These are phyloP conservation scores for Aspergillus nanangensis DNA, from an alignment of 495 filamentous ascomycete species.

Conservation along the genomic window DNA sequence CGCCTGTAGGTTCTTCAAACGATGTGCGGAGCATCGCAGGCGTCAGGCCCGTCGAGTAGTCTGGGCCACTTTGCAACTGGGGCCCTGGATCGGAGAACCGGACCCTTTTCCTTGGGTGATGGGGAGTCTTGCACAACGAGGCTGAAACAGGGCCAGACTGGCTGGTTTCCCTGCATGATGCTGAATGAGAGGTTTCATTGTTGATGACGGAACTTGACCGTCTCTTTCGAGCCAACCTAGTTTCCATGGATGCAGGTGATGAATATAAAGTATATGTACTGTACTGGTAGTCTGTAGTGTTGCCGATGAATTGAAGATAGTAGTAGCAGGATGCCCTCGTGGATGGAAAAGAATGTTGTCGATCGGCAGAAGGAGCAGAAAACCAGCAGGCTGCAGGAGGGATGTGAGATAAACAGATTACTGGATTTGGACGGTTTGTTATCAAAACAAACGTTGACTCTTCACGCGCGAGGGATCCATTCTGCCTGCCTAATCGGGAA, in stretches of 20 bases:
- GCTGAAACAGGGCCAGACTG: not conserved
- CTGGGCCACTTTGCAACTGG: slow-evolving; percentile 21
- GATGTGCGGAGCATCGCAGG: slow-evolving; percentile 60
- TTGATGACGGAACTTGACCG: slow-evolving; percentile 22
- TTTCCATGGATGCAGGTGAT: slow-evolving; percentile 19
- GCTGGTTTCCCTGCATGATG: slow-evolving; percentile 10
- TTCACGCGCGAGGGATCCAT: slow-evolving; percentile 17
- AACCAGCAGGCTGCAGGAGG: no score
- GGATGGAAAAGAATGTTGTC: not conserved
- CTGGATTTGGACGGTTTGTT: not conserved
- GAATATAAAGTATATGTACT: no score
- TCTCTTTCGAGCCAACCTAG: slow-evolving; percentile 28
- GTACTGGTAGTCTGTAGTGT: no score
- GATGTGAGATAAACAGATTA: not conserved
- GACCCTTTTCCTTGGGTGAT: slow-evolving; percentile 54
- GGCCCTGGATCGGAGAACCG: slow-evolving; percentile 72
- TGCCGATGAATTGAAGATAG: no score
- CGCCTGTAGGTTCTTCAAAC: slow-evolving; percentile 21
- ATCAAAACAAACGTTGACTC: not conserved
- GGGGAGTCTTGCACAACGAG: slow-evolving; percentile 19
- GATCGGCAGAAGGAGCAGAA: no score
- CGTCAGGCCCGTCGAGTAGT: slow-evolving; percentile 60
- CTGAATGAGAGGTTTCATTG: slow-evolving; percentile 8
- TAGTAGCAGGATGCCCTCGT: not conserved
- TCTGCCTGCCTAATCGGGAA: slow-evolving; percentile 17